phyloP scores from a whole-genome alignment of 176 grass and related monocot genomes.

The Aechmea fasciata region DNA sequence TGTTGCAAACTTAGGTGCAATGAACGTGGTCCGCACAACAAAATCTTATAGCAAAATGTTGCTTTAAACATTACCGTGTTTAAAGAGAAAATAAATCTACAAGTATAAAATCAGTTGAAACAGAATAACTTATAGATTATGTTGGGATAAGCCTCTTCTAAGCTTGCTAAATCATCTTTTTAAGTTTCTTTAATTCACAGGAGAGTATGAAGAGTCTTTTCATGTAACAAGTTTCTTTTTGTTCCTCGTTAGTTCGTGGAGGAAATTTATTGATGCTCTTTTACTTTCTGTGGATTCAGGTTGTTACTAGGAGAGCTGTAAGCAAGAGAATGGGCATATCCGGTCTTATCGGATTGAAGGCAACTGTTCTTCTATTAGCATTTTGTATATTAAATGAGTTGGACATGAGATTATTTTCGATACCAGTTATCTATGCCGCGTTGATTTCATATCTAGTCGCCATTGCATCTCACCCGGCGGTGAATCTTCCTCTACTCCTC shows the following conservation, averaged over 20 bases:
- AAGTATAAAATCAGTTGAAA: no score
- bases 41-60: no score
- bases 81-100: no score
- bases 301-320: conserved; percentile 11
- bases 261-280: background rate
- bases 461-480: conserved; percentile 61
- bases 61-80: no score
- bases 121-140: no score
- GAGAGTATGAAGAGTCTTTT: background rate
- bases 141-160: background rate
- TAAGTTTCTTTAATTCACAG: background rate
- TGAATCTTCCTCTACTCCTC: conserved; percentile 71
- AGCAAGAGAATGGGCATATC: conserved; percentile 74
- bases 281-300: conserved; percentile 23
- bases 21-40: no score
- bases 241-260: background rate
- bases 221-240: background rate
- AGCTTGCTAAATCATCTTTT: background rate
- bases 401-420: conserved; percentile 30
- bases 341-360: conserved; percentile 52
- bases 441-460: conserved; percentile 51
- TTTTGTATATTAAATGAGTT: conserved; percentile 37
- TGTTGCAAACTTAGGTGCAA: no score
- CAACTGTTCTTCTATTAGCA: conserved; percentile 32
- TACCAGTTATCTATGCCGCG: conserved; percentile 49